These are phyloP conservation scores for Eimeria tenella DNA, from an alignment of 169 alveolate species.

Conservation along the genomic window DNA sequence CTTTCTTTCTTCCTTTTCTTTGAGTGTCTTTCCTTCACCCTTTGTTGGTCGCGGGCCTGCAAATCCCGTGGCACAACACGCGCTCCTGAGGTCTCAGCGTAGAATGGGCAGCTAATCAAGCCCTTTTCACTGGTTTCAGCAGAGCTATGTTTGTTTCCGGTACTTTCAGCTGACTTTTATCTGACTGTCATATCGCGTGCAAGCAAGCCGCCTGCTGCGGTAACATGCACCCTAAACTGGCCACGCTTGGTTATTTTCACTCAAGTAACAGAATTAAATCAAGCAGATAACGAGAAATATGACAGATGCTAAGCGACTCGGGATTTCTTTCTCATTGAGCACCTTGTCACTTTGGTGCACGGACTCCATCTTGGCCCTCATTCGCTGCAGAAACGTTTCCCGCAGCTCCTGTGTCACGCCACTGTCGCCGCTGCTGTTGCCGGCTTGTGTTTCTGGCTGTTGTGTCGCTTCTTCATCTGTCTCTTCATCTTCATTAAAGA, in stretches of 20 bases:
- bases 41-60: slow-evolving; percentile 53
- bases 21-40: slow-evolving; percentile 64
- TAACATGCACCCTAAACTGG: too few species aligned
- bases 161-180: too few species aligned
- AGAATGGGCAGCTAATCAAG: too few species aligned
- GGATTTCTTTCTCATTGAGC: not conserved
- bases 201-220: too few species aligned
- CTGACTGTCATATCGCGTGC: too few species aligned
- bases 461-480: not conserved
- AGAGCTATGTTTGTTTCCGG: too few species aligned
- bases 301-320: not conserved
- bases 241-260: too few species aligned
- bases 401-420: slow-evolving; percentile 30
- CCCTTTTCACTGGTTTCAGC: too few species aligned
- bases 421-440: not conserved
- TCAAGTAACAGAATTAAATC: too few species aligned
- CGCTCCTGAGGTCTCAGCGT: too few species aligned
- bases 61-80: too few species aligned
- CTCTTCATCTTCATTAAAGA: slow-evolving; percentile 62
- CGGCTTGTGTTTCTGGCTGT: not conserved
- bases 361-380: slow-evolving; percentile 45
- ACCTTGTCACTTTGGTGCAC: slow-evolving; percentile 72
- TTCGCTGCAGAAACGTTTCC: slow-evolving; percentile 46
- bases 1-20: slow-evolving; percentile 58
- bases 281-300: too few species aligned